phyloP scores from a whole-genome alignment of 2,329 filamentous ascomycete genomes.

The Verticillium zaregamsianum region DNA sequence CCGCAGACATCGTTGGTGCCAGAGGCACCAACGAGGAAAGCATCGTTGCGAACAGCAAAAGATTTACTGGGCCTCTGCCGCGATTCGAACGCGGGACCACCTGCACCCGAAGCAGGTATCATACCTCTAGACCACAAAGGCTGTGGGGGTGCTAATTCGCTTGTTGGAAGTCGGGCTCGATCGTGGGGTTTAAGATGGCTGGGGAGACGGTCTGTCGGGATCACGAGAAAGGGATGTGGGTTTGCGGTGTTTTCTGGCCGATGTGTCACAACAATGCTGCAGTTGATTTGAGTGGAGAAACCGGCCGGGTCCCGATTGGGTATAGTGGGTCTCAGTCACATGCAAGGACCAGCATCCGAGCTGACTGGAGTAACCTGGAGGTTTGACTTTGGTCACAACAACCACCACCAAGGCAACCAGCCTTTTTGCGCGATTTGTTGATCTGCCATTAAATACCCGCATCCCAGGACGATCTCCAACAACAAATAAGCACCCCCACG shows the following conservation, averaged over 20 bases:
- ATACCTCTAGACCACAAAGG: neutral
- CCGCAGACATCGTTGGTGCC: too few relatives aligned
- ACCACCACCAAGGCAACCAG: too few relatives aligned
- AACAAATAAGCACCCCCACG: neutral
- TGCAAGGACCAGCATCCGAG: too few relatives aligned
- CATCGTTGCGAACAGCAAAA: too few relatives aligned
- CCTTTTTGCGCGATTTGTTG: too few relatives aligned
- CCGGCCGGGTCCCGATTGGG: too few relatives aligned
- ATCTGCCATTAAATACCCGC: too few relatives aligned
- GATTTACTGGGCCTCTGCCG: neutral
- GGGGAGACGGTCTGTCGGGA: too few relatives aligned
- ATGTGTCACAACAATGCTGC: neutral
- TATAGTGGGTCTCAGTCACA: too few relatives aligned
- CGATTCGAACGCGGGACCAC: constrained; percentile 3
- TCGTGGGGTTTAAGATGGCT: neutral
- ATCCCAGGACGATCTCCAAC: neutral
- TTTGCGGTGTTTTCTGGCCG: neutral
- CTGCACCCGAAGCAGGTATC: constrained; percentile 3
- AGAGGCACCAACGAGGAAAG: too few relatives aligned
- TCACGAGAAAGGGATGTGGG: neutral
- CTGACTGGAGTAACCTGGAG: too few relatives aligned
- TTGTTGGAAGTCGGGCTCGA: neutral
- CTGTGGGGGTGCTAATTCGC: neutral
- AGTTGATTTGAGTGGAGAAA: neutral
- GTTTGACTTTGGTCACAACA: too few relatives aligned